These are phyloP conservation scores for Metarhizium guizhouense DNA, from an alignment of 2,329 filamentous ascomycete species.

Conservation along the genomic window DNA sequence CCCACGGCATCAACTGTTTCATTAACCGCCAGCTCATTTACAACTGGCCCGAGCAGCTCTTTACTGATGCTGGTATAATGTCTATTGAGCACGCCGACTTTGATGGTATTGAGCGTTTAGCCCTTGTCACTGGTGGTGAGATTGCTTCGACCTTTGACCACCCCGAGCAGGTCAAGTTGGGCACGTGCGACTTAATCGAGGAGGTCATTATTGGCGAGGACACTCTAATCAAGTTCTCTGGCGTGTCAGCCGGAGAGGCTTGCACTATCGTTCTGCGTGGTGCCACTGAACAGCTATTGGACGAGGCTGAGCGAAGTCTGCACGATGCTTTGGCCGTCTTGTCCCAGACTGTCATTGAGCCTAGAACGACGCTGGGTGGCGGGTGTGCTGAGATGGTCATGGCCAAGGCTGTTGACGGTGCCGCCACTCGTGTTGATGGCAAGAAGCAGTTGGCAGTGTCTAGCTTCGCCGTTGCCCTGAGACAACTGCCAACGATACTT, in stretches of 20 bases:
- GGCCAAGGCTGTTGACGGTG: constrained; percentile 93
- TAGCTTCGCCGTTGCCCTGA: constrained; percentile 77
- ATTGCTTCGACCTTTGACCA: constrained; percentile 98
- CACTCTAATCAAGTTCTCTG: constrained; percentile 93
- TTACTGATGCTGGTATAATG: constrained; percentile 94
- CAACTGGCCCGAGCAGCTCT: constrained; percentile 99
- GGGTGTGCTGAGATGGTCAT: constrained; percentile 98
- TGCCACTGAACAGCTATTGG: constrained; percentile 91
- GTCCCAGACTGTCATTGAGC: constrained; percentile 92
- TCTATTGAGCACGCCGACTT: constrained; percentile 99
- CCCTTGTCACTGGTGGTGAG: constrained; percentile 91
- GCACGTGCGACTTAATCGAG: constrained; percentile 90
- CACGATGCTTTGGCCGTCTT: constrained; percentile 95
- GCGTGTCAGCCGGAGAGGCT: constrained; percentile 84
- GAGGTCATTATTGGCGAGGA: constrained; percentile 98
- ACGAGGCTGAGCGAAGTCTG: constrained; percentile 91
- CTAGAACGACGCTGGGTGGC: constrained; percentile 86
- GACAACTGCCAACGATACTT: constrained; percentile 91
- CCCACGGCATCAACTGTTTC: constrained; percentile 98
- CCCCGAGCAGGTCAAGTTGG: constrained; percentile 92
- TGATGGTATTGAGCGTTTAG: constrained; percentile 90
- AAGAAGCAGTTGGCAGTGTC: constrained; percentile 95
- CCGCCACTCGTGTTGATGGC: constrained; percentile 86
- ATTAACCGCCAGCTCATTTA: constrained; percentile 99
- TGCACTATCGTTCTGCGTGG: constrained; percentile 96